Conservation (phyloP, 352 stramenopile species). For the Phytophthora vignae region DNA sequence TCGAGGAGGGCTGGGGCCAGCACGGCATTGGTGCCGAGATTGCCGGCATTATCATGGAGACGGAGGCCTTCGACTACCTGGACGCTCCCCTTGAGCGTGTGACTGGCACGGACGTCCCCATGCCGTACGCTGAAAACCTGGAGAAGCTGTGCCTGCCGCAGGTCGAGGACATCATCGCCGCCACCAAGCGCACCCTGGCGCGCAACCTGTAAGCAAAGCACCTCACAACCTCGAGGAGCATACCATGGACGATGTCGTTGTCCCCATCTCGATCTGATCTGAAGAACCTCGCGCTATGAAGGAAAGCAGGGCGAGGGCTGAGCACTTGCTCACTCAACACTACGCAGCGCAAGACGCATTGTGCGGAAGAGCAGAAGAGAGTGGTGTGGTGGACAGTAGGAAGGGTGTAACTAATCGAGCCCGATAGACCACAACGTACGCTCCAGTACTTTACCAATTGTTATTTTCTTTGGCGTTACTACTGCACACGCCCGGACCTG, state of each 20-base stretch:
- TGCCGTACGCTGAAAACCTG: slow-evolving; percentile 98
- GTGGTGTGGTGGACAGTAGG: slow-evolving; percentile 35
- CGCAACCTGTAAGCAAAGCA: slow-evolving; percentile 70
- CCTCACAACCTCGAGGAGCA: slow-evolving; percentile 16
- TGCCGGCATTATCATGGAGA: slow-evolving; percentile 97
- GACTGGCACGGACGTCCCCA: slow-evolving; percentile 98
- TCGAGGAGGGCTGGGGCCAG: slow-evolving; percentile 98
- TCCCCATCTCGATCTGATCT: slow-evolving; percentile 33
- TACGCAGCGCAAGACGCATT: slow-evolving; percentile 25
- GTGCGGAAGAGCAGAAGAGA: slow-evolving; percentile 35
- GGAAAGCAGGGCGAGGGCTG: slow-evolving; percentile 36
- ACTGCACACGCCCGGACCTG: not conserved
- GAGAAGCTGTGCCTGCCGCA: slow-evolving; percentile 96
- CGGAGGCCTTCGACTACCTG: slow-evolving; percentile 99
- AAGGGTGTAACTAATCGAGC: slow-evolving; percentile 46
- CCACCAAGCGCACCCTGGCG: slow-evolving; percentile 89
- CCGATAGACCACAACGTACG: slow-evolving; percentile 40
- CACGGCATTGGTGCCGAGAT: slow-evolving; percentile 98
- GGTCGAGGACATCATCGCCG: slow-evolving; percentile 94
- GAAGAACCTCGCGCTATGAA: slow-evolving; percentile 40
- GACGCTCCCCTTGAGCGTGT: slow-evolving; percentile 98
- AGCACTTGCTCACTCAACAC: slow-evolving; percentile 31
- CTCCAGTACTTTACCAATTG: slow-evolving; percentile 8
- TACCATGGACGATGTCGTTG: slow-evolving; percentile 26
- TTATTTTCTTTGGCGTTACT: not conserved